Evolutionary conservation across 257 asterid genomes (phyloP).

Genomic region (Fraxinus pennsylvanica): DNA sequence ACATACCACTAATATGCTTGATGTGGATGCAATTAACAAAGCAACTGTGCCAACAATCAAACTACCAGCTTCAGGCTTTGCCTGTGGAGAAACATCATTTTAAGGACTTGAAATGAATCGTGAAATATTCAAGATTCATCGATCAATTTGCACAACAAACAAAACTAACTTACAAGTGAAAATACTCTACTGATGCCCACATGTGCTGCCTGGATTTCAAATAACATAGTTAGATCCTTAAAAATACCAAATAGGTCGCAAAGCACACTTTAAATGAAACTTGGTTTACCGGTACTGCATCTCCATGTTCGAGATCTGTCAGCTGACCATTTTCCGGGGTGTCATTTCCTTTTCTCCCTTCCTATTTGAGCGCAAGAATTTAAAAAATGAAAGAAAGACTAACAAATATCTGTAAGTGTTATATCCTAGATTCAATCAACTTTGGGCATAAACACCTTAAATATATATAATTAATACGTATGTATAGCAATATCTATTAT

Average conservation of each 20-base stretch:
- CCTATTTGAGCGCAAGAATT: conserved; percentile 40
- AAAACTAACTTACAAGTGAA: conserved; percentile 58
- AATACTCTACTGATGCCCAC: conserved; percentile 77
- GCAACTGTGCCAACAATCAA: conserved; percentile 70
- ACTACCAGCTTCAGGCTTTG: conserved; percentile 71
- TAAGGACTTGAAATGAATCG: conserved; percentile 14
- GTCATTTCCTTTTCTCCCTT: conserved; percentile 45
- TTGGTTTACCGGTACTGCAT: conserved; percentile 55
- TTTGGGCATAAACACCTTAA: no score
- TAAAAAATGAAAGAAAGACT: not conserved
- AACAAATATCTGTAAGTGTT: no score
- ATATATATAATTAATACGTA: no score
- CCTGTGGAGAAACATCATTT: conserved; percentile 47
- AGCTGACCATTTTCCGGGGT: conserved; percentile 46
- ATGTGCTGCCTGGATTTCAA: conserved; percentile 60
- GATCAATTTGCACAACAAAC: conserved; percentile 6
- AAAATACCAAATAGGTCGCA: not conserved
- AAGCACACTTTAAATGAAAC: conserved; percentile 3
- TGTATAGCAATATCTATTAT: no score
- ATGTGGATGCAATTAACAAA: conserved; percentile 70
- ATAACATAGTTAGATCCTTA: conserved; percentile 28
- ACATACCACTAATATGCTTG: conserved; percentile 73
- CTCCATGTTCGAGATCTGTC: conserved; percentile 75
- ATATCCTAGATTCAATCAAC: no score
- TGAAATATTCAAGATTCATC: not conserved